Evolutionary conservation across 768 basidiomycete species (phyloP).

Genomic region (Russula emetica): DNA sequence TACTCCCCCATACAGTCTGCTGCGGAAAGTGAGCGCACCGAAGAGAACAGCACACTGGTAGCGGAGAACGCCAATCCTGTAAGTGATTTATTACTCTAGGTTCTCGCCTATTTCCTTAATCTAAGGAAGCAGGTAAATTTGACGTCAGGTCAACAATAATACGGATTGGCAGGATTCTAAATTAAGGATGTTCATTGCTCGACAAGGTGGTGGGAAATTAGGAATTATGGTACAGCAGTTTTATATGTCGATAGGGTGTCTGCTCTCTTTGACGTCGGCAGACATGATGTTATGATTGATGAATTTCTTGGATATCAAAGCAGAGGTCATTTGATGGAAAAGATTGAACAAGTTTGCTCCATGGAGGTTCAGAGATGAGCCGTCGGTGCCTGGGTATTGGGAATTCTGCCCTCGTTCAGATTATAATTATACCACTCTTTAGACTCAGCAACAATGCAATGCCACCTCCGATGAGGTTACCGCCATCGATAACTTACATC

Average conservation of each 20-base stretch:
- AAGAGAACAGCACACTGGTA: neutral
- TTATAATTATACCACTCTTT: neutral
- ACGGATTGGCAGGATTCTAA: neutral
- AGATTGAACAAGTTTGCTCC: neutral
- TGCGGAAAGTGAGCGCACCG: constrained; percentile 3
- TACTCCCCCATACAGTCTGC: neutral
- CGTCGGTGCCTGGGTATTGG: neutral
- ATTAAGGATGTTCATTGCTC: neutral
- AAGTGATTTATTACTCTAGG: neutral
- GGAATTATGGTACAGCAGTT: neutral
- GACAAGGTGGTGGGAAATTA: neutral
- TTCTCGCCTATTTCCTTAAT: neutral
- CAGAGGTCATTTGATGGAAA: neutral
- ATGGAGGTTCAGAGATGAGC: neutral
- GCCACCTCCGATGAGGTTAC: neutral
- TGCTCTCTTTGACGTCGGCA: neutral
- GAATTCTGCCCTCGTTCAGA: neutral
- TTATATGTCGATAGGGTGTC: neutral
- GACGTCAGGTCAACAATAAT: neutral
- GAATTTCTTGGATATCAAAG: neutral
- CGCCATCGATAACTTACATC: neutral
- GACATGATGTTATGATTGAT: neutral
- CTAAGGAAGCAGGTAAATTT: constrained; percentile 8
- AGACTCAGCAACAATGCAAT: neutral
- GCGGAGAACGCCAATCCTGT: constrained; percentile 6